Conservation (phyloP, 1,284 basidiomycete genomes). For the Farysia itapuensis region DNA sequence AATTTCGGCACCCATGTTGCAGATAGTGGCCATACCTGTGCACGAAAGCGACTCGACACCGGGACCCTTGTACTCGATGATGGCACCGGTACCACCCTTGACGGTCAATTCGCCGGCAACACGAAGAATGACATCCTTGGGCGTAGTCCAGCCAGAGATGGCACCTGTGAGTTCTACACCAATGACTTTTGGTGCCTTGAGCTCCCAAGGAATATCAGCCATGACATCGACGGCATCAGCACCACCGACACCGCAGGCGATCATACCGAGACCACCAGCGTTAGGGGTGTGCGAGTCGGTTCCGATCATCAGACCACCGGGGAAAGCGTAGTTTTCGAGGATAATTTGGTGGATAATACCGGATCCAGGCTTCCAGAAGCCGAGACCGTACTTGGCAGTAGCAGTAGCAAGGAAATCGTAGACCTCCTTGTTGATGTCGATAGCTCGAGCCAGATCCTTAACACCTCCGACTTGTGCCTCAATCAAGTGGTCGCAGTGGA, state of each 20-base stretch:
- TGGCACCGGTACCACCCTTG: constrained; percentile 60
- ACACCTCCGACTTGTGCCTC: constrained; percentile 92
- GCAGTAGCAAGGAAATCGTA: constrained; percentile 99
- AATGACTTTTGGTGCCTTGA: constrained; percentile 98
- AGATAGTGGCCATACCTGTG: constrained; percentile 99
- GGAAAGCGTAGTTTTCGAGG: constrained; percentile 98
- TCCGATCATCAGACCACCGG: constrained; percentile 98
- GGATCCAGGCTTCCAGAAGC: constrained; percentile 99
- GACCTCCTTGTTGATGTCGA: constrained; percentile 96
- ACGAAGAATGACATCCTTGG: constrained; percentile 68
- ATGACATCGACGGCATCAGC: constrained; percentile 99
- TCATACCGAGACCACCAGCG: constrained; percentile 97
- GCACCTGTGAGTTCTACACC: constrained; percentile 96
- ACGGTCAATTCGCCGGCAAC: constrained; percentile 60
- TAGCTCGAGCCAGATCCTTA: constrained; percentile 89
- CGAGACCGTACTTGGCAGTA: constrained; percentile 97
- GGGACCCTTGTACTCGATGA: constrained; percentile 60
- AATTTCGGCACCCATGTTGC: constrained; percentile 99
- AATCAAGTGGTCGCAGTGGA: constrained; percentile 98
- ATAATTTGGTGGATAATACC: constrained; percentile 73
- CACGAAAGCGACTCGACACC: constrained; percentile 95
- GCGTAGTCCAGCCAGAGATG: constrained; percentile 94
- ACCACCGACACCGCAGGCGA: constrained; percentile 98
- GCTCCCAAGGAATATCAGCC: constrained; percentile 96
- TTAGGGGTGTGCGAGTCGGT: constrained; percentile 99